Evolutionary conservation across 2,329 filamentous ascomycete genomes (phyloP), one percentile per base, ranked within the genome.

Genomic region (Amauroascus niger): DNA sequence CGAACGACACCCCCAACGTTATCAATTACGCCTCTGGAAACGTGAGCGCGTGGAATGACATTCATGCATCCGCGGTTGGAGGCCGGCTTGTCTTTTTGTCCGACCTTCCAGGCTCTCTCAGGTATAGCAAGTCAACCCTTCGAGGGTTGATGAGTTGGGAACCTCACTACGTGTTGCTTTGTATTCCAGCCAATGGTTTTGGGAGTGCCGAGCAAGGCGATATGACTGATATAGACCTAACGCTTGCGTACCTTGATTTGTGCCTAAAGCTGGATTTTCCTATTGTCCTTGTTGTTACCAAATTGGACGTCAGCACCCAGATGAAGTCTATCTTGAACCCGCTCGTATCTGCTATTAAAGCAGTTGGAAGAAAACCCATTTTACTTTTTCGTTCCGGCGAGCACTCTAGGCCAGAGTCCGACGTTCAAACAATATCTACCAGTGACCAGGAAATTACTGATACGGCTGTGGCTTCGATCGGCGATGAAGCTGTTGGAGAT

Each of bases 81-180:
- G 87, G 84, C 1, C 83, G 90, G 18, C 71, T 98, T 2, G 88
- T 93, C 4, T 90, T 96, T 60, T 75, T 97, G 6, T 88, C 89
- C 0, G 93, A 98, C 69, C 94, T 91, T 44, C 91, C 91, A 14
- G 93, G 93, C 0, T 87, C 95, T 59, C 85, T 90, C 35, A 82
- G 89, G 43, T 98, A 93, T 68, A 81, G 89, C 46, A 83, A 93
- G 53, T 97, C 91, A 5, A 91, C 88, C 1, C 76, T 97, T 51
- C 81, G 91, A 56, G 89, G 90, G 0, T 75, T 98, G n/a, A 79
- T 98, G 58, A 93, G 90, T 44, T 97, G 93, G 90, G 87, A 87
- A 35, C 93, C 93, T 7, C 89, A 97, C 66, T 98, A 93, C 84
- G 89, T 87, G 1, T 69, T 95, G 20, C 76, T 97, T 1, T 96